Percentiles rank a stretch among this genome's conserved stretches.
phyloP scores from a whole-genome alignment of 257 asterid species.

The Capsicum baccatum region DNA sequence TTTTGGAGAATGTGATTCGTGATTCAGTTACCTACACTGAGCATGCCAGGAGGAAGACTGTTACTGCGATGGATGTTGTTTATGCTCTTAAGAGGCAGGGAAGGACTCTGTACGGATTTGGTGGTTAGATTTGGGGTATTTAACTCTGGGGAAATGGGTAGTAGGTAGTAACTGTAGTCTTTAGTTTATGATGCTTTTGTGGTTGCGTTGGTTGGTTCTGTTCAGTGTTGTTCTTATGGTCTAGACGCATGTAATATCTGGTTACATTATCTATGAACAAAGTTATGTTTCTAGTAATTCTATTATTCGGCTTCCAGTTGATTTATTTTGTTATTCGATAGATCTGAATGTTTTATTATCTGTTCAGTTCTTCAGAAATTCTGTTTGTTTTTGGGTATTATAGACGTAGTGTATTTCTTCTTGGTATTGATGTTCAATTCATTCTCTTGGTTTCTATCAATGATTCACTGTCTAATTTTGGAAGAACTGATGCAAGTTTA shows the following conservation, averaged over 20 bases:
- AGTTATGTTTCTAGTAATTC: background rate
- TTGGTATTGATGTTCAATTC: too few species aligned
- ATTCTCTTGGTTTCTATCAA: too few species aligned
- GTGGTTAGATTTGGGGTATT: constrained; percentile 21
- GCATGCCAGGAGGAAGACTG: constrained; percentile 50
- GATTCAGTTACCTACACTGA: constrained; percentile 53
- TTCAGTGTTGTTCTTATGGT: background rate
- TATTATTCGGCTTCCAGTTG: background rate
- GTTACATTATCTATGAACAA: background rate
- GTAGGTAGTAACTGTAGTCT: background rate
- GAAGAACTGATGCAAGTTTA: too few species aligned
- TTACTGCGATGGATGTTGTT: constrained; percentile 50
- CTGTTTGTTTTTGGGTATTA: too few species aligned
- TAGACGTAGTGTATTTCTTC: too few species aligned
- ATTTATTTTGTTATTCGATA: background rate
- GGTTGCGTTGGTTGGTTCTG: background rate
- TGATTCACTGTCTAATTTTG: too few species aligned
- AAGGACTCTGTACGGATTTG: constrained; percentile 51
- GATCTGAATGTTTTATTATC: background rate
- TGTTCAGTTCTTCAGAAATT: background rate
- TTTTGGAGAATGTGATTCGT: constrained; percentile 50
- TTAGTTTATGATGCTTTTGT: background rate
- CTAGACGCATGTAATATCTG: background rate
- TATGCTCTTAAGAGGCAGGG: constrained; percentile 53
- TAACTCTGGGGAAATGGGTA: background rate